Percentiles rank a stretch among this genome's conserved stretches.
Evolutionary conservation across 2,329 filamentous ascomycete species (phyloP).

Genomic region (Ceratocystiopsis brevicomis): DNA sequence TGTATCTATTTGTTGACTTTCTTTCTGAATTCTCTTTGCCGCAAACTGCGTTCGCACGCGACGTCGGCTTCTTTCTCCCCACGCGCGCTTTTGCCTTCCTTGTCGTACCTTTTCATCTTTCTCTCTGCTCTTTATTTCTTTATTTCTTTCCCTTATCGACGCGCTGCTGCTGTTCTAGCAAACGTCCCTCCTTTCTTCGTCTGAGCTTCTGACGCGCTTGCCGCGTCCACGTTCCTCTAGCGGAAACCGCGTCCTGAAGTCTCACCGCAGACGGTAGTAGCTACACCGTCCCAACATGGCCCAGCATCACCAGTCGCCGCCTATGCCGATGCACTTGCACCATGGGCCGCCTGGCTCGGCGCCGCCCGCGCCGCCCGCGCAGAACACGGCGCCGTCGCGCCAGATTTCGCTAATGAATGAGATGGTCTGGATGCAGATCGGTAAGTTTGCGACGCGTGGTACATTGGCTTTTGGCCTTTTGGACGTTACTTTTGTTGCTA

Average conservation of each 20-base stretch:
- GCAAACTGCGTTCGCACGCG: too few relatives aligned
- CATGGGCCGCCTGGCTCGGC: conserved; percentile 40
- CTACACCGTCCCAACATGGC: conserved; percentile 31
- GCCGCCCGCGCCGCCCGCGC: conserved; percentile 24
- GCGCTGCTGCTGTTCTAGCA: not conserved
- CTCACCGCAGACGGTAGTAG: too few relatives aligned
- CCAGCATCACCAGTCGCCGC: conserved; percentile 65
- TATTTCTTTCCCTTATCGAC: not conserved
- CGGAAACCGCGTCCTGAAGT: not conserved
- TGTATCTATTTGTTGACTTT: too few relatives aligned
- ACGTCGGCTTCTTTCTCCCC: too few relatives aligned
- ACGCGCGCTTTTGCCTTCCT: too few relatives aligned
- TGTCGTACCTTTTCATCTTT: too few relatives aligned
- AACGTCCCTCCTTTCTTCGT: not conserved
- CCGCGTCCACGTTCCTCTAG: conserved; percentile 2
- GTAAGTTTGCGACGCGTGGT: conserved; percentile 31
- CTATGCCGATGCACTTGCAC: conserved; percentile 51
- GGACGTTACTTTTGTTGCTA: not conserved
- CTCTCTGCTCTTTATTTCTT: too few relatives aligned
- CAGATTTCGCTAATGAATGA: conserved; percentile 69
- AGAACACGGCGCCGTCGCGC: conserved; percentile 44
- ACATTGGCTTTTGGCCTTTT: not conserved
- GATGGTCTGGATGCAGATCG: conserved; percentile 78
- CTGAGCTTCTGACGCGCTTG: conserved; percentile 2
- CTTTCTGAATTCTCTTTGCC: too few relatives aligned